These are phyloP conservation scores for Kuraishia ogatae DNA, from an alignment of 805 yeast species.

Conservation along the genomic window DNA sequence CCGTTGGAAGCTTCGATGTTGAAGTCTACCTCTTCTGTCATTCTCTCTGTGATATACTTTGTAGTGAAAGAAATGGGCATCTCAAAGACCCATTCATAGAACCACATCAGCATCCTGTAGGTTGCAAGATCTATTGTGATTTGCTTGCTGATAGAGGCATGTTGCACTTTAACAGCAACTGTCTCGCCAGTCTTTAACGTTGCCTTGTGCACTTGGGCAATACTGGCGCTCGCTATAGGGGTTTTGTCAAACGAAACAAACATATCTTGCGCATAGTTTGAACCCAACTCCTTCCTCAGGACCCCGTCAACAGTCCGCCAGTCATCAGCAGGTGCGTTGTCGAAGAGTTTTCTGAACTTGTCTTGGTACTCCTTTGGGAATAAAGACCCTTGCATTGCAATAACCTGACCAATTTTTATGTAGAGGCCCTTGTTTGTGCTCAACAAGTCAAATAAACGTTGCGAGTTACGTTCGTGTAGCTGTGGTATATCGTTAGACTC, in stretches of 20 bases:
- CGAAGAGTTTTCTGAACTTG: constrained; percentile 50
- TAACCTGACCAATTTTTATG: constrained; percentile 71
- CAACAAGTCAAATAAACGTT: constrained; percentile 35
- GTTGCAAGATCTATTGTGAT: constrained; percentile 52
- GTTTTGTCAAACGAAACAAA: constrained; percentile 39
- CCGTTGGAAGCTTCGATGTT: constrained; percentile 47
- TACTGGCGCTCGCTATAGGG: constrained; percentile 70
- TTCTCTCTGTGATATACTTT: constrained; percentile 45
- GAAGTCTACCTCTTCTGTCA: constrained; percentile 57
- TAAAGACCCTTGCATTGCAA: constrained; percentile 65
- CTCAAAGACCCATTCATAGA: constrained; percentile 52
- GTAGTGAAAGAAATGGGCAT: constrained; percentile 54
- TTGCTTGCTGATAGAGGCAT: constrained; percentile 52
- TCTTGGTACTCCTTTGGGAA: constrained; percentile 59
- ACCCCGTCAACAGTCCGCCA: constrained; percentile 38
- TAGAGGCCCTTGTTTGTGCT: constrained; percentile 49
- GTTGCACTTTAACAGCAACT: constrained; percentile 65
- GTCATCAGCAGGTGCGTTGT: constrained; percentile 54
- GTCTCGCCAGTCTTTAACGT: constrained; percentile 32
- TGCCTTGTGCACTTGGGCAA: constrained; percentile 64
- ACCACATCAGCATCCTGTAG: constrained; percentile 39
- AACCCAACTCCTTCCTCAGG: constrained; percentile 32
- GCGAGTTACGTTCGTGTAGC: constrained; percentile 53
- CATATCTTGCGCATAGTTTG: constrained; percentile 24
- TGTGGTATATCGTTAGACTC: constrained; percentile 37